A percentile compares a stretch with the other conserved stretches of the same genome.
Evolutionary conservation across 345 rosid species (phyloP).

Genomic region (Turritis glabra): DNA sequence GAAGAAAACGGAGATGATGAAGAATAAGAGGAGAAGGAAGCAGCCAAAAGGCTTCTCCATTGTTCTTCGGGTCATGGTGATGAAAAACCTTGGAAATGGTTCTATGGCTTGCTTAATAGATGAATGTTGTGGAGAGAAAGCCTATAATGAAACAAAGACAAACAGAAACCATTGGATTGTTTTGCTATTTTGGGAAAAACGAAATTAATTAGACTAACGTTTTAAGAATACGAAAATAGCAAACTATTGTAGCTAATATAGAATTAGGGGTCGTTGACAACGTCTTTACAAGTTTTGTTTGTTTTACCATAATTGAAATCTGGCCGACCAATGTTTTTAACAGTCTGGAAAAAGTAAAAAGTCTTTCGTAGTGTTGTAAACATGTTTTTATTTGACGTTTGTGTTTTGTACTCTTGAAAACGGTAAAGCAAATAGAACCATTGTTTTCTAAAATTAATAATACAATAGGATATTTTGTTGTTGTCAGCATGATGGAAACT

Average conservation of each 20-base stretch:
- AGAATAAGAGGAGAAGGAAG: slow-evolving; percentile 42
- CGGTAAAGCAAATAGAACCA: background rate
- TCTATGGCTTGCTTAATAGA: slow-evolving; percentile 28
- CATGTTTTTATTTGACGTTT: background rate
- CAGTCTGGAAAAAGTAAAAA: background rate
- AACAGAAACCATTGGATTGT: slow-evolving; percentile 30
- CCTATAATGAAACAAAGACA: slow-evolving; percentile 24
- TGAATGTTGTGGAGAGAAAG: slow-evolving; percentile 21
- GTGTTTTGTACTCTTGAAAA: background rate
- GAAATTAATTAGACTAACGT: slow-evolving; percentile 10
- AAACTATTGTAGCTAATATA: slow-evolving; percentile 24
- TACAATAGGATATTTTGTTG: background rate
- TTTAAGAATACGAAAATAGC: slow-evolving; percentile 24
- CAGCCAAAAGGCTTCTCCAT: slow-evolving; percentile 66
- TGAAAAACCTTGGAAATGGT: slow-evolving; percentile 37
- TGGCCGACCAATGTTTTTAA: background rate
- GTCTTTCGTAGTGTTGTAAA: background rate
- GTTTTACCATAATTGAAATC: slow-evolving; percentile 8
- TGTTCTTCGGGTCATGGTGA: slow-evolving; percentile 35
- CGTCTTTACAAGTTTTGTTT: slow-evolving; percentile 20
- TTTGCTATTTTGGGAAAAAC: slow-evolving; percentile 20
- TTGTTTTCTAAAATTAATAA: background rate
- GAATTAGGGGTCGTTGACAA: slow-evolving; percentile 17
- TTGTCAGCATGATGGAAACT: background rate
- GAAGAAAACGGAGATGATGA: slow-evolving; percentile 27